Conservation (phyloP, 176 grass and related monocot genomes). For the Phoenix dactylifera region DNA sequence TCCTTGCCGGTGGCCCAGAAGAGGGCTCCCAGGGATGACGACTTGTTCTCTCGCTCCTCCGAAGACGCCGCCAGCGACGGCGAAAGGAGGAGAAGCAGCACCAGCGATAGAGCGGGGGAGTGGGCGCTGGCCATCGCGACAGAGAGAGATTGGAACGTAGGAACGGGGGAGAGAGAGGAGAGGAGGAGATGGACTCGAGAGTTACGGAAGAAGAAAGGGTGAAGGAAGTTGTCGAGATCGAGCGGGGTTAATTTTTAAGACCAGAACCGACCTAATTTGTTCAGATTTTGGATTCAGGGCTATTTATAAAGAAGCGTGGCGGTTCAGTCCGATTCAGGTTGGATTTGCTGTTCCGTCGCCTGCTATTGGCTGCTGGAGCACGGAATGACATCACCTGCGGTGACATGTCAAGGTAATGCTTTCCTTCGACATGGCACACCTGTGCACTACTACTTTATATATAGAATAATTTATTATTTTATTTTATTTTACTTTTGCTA, state of each 20-base stretch:
- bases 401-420: too few relatives aligned
- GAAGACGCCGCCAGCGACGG: conserved; percentile 7
- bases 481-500: too few relatives aligned
- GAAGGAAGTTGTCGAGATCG: too few relatives aligned
- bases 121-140: neutral
- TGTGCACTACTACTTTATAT: too few relatives aligned
- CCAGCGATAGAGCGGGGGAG: neutral
- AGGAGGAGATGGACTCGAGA: neutral
- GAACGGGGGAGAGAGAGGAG: neutral
- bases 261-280: too few relatives aligned
- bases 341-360: conserved; percentile 12
- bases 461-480: too few relatives aligned
- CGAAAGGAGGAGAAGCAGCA: conserved; percentile 8
- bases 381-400: too few relatives aligned
- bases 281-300: neutral
- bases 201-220: neutral
- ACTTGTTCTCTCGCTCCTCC: conserved; percentile 35
- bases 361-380: conserved; percentile 17
- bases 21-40: conserved; percentile 15
- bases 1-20: conserved; percentile 46
- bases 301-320: neutral
- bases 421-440: too few relatives aligned
- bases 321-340: neutral
- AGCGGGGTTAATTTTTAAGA: too few relatives aligned
- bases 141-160: neutral